Percentiles rank a stretch among this genome's conserved stretches.
Conservation (phyloP, 768 basidiomycete genomes). For the Chalciporus chontae region DNA sequence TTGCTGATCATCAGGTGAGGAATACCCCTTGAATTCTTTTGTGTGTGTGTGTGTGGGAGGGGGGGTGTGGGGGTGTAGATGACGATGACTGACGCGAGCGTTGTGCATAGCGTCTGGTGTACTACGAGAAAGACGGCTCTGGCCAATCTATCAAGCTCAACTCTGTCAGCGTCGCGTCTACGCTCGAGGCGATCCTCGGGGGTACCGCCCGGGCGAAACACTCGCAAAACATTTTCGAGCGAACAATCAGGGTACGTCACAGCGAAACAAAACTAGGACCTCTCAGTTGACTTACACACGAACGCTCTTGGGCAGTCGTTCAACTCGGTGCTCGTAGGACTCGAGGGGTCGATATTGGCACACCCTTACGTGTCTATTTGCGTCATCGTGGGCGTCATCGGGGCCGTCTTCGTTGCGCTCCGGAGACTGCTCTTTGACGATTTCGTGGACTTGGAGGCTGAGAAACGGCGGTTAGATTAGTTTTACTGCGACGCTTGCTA, state of each 20-base stretch:
- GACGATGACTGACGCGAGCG: background rate
- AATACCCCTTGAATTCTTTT: background rate
- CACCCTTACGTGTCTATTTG: conserved; percentile 21
- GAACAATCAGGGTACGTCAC: conserved; percentile 60
- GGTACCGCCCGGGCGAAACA: conserved; percentile 51
- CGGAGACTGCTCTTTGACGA: conserved; percentile 16
- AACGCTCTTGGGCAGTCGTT: conserved; percentile 14
- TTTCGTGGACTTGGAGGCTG: conserved; percentile 8
- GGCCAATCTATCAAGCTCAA: conserved; percentile 57
- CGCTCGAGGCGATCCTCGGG: conserved; percentile 62
- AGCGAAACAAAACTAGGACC: too few species aligned
- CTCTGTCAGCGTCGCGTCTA: conserved; percentile 54
- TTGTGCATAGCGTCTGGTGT: conserved; percentile 57
- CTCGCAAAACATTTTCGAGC: conserved; percentile 70
- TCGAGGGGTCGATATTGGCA: conserved; percentile 8
- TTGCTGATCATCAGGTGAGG: conserved; percentile 76
- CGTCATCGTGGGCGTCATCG: conserved; percentile 8
- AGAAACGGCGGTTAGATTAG: conserved; percentile 24
- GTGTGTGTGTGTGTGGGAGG: too few species aligned
- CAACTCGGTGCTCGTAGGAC: conserved; percentile 7
- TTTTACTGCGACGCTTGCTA: background rate
- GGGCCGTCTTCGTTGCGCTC: conserved; percentile 10
- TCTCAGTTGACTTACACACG: background rate
- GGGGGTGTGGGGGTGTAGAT: too few species aligned
- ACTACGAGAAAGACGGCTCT: conserved; percentile 66